A percentile compares a stretch with the other conserved stretches of the same genome.
phyloP scores from a whole-genome alignment of 345 rosid species.

The Salix brachista region DNA sequence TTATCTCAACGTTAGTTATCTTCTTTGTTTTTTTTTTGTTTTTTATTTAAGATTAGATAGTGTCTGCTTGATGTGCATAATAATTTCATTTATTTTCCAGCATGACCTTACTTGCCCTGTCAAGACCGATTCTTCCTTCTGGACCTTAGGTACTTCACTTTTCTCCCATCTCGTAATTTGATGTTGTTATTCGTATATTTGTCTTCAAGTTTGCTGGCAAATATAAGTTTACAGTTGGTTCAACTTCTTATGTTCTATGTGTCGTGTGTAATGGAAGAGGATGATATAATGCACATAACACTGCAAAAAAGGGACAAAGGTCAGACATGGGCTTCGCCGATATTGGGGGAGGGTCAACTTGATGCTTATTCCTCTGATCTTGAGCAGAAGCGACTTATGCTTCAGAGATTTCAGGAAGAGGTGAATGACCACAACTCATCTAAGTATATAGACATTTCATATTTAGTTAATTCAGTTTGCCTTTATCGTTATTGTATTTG shows the following conservation, averaged over 20 bases:
- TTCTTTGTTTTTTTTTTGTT: neutral
- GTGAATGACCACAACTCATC: constrained; percentile 25
- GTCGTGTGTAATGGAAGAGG: constrained; percentile 43
- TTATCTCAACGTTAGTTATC: constrained; percentile 64
- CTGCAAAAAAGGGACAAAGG: constrained; percentile 90
- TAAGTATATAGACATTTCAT: neutral
- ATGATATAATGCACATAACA: constrained; percentile 75
- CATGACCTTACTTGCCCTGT: constrained; percentile 70
- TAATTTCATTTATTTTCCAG: constrained; percentile 29
- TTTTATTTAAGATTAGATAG: neutral
- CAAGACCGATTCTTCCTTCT: constrained; percentile 87
- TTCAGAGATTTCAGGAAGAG: constrained; percentile 97
- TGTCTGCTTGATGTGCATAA: neutral
- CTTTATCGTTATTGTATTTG: neutral
- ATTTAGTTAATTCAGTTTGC: neutral
- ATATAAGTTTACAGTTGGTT: neutral
- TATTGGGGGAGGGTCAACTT: constrained; percentile 70
- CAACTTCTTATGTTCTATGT: neutral
- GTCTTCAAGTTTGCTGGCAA: neutral
- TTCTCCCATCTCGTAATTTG: neutral
- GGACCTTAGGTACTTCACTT: constrained; percentile 62
- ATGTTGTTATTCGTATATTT: neutral
- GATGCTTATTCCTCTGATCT: constrained; percentile 64
- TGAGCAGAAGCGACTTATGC: constrained; percentile 91
- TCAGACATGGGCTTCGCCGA: constrained; percentile 84